Evolutionary conservation across 2,329 filamentous ascomycete genomes (phyloP), one percentile per base, ranked within the genome.

Genomic region (Truncatella angustata): DNA sequence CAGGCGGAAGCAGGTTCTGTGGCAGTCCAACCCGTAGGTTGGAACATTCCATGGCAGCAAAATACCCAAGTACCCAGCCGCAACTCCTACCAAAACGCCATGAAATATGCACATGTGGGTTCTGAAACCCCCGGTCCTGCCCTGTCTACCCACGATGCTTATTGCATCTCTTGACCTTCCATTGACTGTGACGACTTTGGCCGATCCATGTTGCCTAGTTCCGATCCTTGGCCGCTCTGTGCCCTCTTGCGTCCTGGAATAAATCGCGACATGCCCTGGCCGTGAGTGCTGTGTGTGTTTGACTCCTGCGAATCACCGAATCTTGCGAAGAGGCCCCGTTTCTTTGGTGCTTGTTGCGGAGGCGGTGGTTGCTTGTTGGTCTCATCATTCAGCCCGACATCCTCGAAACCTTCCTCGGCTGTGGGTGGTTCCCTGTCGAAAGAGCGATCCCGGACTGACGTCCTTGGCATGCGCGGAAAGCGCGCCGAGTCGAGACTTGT

Each of bases 341-440:
- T 92, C 75, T 90, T 91, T 14, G 79, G 73, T 7, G 63, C 60
- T 42, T 70, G 62, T 30, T 69, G 63, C 37, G 63, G 69, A 32
- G 28, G 14, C 14, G 24, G 40, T 52, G 66, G 71, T 56, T 82
- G 80, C 61, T 85, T 85, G 37, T 16, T 40, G 45, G 80, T 74
- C 34, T 94, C 90, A 58, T 96, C 92, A 53, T 86, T 84, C 42
- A 97, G 74, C 4, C 91, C 91, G 7, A 97, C 90, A 49, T 97
- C 93, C 67, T 97, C 93, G 61, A 97, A 97, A 12, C 77, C 77
- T 63, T 95, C 90, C 62, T 94, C 90, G 37, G 84, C 80, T 26
- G 85, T 88, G n/a, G 83, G 78, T 24, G 80, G 77, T 50, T 85
- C 79, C 63, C 74, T 75, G 51, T 82, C 80, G 59, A 85, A 81